Conservation (phyloP, 2,329 filamentous ascomycete species). For the Exutisphaerella laricina region DNA sequence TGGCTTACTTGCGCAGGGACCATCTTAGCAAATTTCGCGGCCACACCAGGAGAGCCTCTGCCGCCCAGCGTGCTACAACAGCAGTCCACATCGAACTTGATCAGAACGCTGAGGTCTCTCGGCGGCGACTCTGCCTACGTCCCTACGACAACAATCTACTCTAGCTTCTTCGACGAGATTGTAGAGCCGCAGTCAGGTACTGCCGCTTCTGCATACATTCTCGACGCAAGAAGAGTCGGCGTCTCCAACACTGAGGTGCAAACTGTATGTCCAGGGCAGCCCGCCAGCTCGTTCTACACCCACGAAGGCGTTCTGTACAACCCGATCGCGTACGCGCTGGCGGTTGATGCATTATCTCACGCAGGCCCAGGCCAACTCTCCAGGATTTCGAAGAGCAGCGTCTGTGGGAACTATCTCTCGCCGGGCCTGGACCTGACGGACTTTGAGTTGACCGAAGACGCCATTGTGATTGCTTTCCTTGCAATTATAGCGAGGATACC, state of each 20-base stretch:
- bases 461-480: conserved; percentile 38
- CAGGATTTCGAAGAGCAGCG: conserved; percentile 36
- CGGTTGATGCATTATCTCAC: conserved; percentile 46
- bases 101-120: conserved; percentile 38
- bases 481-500: conserved; percentile 33
- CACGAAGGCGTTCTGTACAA: conserved; percentile 50
- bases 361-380: conserved; percentile 40
- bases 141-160: conserved; percentile 50
- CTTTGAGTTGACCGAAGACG: conserved; percentile 42
- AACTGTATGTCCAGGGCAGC: conserved; percentile 34
- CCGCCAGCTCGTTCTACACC: conserved; percentile 44
- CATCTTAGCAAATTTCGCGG: conserved; percentile 31
- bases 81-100: conserved; percentile 40
- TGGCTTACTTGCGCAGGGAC: no score
- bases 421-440: conserved; percentile 41
- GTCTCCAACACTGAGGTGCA: conserved; percentile 50
- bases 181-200: conserved; percentile 46
- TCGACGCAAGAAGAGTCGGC: conserved; percentile 41
- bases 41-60: conserved; percentile 42
- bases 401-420: conserved; percentile 39
- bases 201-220: conserved; percentile 42
- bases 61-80: conserved; percentile 46
- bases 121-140: conserved; percentile 50
- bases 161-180: conserved; percentile 46
- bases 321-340: conserved; percentile 41